These are phyloP conservation scores for Chaetomiaceae sp. DNA, from an alignment of 2,329 filamentous ascomycete genomes.

Conservation along the genomic window DNA sequence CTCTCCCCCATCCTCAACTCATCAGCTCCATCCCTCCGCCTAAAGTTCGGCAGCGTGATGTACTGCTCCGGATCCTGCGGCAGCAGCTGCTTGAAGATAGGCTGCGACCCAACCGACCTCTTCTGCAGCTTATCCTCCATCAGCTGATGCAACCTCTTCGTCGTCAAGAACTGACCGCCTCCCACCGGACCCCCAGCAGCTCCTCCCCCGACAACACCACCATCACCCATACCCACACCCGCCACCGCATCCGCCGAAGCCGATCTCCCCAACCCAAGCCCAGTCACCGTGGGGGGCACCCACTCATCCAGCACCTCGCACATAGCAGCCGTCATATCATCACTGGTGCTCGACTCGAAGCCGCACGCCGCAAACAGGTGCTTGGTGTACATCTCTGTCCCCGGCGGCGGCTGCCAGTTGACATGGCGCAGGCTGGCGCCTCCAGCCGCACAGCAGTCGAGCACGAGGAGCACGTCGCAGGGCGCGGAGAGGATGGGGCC, in stretches of 20 bases:
- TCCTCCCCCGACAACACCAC: neutral
- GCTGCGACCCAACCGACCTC: conserved; percentile 24
- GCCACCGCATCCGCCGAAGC: neutral
- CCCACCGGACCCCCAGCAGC: neutral
- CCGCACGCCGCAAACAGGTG: conserved; percentile 28
- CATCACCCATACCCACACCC: neutral
- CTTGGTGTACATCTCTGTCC: conserved; percentile 25
- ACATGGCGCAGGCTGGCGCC: conserved; percentile 23
- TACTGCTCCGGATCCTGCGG: conserved; percentile 28
- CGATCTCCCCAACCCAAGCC: neutral
- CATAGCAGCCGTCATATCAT: conserved; percentile 29
- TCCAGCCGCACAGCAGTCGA: conserved; percentile 29
- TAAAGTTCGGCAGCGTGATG: conserved; percentile 26
- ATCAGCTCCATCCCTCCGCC: neutral
- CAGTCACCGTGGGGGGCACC: neutral
- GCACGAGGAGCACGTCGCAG: conserved; percentile 25
- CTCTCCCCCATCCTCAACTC: neutral
- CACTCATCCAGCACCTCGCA: conserved; percentile 25
- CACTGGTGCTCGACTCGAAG: conserved; percentile 26
- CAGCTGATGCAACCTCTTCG: conserved; percentile 27
- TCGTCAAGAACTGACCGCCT: conserved; percentile 19
- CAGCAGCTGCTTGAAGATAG: conserved; percentile 29
- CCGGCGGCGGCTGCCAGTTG: conserved; percentile 22
- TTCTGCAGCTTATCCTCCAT: conserved; percentile 27
- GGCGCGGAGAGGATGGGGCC: conserved; percentile 21